Evolutionary conservation across 306 rosid species (phyloP).

Genomic region (Acacia crassicarpa): DNA sequence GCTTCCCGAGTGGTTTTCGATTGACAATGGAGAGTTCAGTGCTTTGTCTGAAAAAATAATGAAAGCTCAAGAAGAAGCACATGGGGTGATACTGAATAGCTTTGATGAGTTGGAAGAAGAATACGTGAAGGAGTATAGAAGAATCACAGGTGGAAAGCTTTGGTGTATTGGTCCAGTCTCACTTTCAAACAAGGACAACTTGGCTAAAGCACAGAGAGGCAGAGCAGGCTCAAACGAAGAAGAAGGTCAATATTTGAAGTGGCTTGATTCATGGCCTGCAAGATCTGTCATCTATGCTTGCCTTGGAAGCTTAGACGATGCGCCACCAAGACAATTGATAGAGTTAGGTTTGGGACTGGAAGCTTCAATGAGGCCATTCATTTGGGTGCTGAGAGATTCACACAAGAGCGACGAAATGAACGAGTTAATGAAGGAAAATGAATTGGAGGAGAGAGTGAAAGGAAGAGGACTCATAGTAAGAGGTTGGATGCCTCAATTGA

Average conservation of each 20-base stretch:
- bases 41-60: not conserved
- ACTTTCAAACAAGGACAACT: conserved; percentile 17
- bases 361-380: conserved; percentile 56
- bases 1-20: conserved; percentile 21
- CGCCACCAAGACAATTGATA: conserved; percentile 35
- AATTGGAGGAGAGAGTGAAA: conserved; percentile 44
- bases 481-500: conserved; percentile 62
- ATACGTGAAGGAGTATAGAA: conserved; percentile 18
- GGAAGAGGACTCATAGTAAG: conserved; percentile 47
- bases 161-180: conserved; percentile 64
- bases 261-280: conserved; percentile 52
- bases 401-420: conserved; percentile 27
- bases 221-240: conserved; percentile 29
- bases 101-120: conserved; percentile 43
- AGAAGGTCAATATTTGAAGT: conserved; percentile 35
- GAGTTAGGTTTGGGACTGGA: conserved; percentile 62
- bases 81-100: conserved; percentile 46
- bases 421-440: conserved; percentile 36
- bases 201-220: conserved; percentile 48
- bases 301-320: conserved; percentile 50
- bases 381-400: conserved; percentile 60
- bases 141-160: conserved; percentile 1
- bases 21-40: no score
- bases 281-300: conserved; percentile 48
- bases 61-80: conserved; percentile 11